Percentiles rank a stretch among this genome's conserved stretches.
phyloP scores from a whole-genome alignment of 371 early-diverging fungal species.

The Enterocytospora artemiae region DNA sequence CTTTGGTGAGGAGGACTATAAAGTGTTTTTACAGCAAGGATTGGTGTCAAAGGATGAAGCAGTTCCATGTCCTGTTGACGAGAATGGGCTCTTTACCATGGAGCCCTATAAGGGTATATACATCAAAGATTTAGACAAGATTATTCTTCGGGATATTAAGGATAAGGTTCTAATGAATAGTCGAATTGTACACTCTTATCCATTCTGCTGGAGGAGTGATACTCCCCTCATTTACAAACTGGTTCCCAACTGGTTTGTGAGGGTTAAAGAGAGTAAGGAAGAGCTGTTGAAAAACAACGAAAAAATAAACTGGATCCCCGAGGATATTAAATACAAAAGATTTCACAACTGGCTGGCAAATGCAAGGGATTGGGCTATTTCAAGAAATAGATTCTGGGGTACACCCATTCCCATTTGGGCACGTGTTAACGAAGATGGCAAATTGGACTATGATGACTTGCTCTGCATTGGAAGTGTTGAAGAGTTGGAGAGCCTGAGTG shows the following conservation, averaged over 20 bases:
- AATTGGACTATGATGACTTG: slow-evolving; percentile 62
- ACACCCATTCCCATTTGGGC: slow-evolving; percentile 99
- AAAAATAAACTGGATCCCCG: slow-evolving; percentile 88
- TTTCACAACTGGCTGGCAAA: slow-evolving; percentile 95
- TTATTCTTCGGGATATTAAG: slow-evolving; percentile 65
- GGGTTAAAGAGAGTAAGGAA: slow-evolving; percentile 73
- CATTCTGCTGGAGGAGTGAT: slow-evolving; percentile 93
- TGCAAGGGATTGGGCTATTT: slow-evolving; percentile 96
- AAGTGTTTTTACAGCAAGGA: slow-evolving; percentile 72
- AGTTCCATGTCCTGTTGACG: slow-evolving; percentile 83
- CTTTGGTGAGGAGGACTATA: slow-evolving; percentile 99
- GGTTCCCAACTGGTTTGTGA: slow-evolving; percentile 94
- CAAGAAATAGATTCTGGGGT: slow-evolving; percentile 99
- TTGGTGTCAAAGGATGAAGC: slow-evolving; percentile 74
- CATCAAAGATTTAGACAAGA: slow-evolving; percentile 93
- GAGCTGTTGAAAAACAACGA: slow-evolving; percentile 76
- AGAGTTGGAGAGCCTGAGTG: slow-evolving; percentile 78
- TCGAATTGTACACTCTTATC: slow-evolving; percentile 73
- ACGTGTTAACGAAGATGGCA: slow-evolving; percentile 59
- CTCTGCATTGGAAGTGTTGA: slow-evolving; percentile 82
- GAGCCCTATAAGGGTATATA: slow-evolving; percentile 66
- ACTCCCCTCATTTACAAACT: slow-evolving; percentile 95
- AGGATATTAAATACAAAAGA: slow-evolving; percentile 85
- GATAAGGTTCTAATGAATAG: slow-evolving; percentile 45
- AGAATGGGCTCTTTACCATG: slow-evolving; percentile 72